Evolutionary conservation across 805 yeast species (phyloP).

Genomic region (Kodamaea lidongshanica): DNA sequence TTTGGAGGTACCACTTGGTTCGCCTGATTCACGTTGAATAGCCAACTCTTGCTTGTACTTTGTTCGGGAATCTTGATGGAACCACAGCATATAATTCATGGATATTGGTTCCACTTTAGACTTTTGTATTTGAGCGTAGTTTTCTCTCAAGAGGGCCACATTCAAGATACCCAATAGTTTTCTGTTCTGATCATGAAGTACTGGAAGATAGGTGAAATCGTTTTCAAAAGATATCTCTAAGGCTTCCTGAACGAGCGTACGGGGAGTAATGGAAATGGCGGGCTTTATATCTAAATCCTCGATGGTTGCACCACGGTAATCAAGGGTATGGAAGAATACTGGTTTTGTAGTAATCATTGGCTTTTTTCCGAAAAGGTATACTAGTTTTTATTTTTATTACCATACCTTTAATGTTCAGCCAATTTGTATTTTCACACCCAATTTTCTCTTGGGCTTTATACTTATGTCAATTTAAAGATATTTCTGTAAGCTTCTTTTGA

Average conservation of each 20-base stretch:
- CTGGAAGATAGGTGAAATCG: slow-evolving; percentile 50
- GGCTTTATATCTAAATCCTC: slow-evolving; percentile 57
- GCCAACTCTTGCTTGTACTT: slow-evolving; percentile 22
- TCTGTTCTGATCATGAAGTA: slow-evolving; percentile 41
- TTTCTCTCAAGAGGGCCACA: slow-evolving; percentile 36
- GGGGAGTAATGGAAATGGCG: slow-evolving; percentile 47
- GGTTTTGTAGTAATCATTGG: slow-evolving; percentile 5
- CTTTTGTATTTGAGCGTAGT: slow-evolving; percentile 17
- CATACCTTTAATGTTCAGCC: no score
- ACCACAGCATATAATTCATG: slow-evolving; percentile 39
- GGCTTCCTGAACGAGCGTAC: slow-evolving; percentile 43
- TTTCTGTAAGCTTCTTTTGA: no score
- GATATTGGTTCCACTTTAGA: slow-evolving; percentile 23
- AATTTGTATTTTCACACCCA: no score
- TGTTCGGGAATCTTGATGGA: slow-evolving; percentile 30
- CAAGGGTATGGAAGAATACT: slow-evolving; percentile 24
- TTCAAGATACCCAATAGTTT: slow-evolving; percentile 45
- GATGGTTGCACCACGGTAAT: slow-evolving; percentile 47
- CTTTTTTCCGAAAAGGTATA: no score
- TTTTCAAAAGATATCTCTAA: slow-evolving; percentile 51
- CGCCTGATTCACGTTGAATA: slow-evolving; percentile 5
- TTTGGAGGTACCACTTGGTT: slow-evolving; percentile 16
- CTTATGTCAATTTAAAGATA: no score
- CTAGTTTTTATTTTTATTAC: no score
- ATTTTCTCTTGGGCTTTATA: no score